A percentile compares a stretch with the other conserved stretches of the same genome.
Evolutionary conservation across 768 basidiomycete species (phyloP).

Genomic region (Mycena albidolilacea): DNA sequence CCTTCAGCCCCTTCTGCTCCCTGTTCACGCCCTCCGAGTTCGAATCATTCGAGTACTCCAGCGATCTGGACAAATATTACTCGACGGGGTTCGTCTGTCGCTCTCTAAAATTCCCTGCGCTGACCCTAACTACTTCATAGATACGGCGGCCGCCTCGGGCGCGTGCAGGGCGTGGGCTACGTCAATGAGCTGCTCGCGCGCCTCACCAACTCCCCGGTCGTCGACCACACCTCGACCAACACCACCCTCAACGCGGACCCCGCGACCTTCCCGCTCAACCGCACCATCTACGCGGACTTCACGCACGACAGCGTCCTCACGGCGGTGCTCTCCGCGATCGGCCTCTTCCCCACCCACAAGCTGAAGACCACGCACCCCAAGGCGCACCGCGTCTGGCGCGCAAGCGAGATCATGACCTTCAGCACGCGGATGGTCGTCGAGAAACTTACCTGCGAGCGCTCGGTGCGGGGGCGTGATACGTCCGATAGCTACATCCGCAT

Average conservation of each 20-base stretch:
- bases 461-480: constrained; percentile 21
- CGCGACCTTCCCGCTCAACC: constrained; percentile 79
- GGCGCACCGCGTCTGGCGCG: constrained; percentile 63
- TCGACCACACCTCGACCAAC: constrained; percentile 83
- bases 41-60: constrained; percentile 74
- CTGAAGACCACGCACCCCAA: constrained; percentile 54
- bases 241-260: constrained; percentile 75
- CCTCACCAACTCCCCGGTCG: constrained; percentile 74
- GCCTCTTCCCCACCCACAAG: constrained; percentile 58
- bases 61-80: constrained; percentile 86
- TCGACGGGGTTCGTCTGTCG: constrained; percentile 71
- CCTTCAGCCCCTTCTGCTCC: constrained; percentile 76
- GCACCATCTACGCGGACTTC: constrained; percentile 82
- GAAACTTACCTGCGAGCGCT: constrained; percentile 64
- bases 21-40: constrained; percentile 79
- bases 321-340: constrained; percentile 78
- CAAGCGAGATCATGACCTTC: constrained; percentile 80
- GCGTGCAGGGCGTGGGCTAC: constrained; percentile 89
- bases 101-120: constrained; percentile 7
- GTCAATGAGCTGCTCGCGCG: constrained; percentile 90
- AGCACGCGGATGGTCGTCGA: constrained; percentile 82
- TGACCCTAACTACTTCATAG: constrained; percentile 49
- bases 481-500: constrained; percentile 71
- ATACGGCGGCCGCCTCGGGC: constrained; percentile 78
- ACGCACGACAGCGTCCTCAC: constrained; percentile 90